These are phyloP conservation scores for Dunaliella sp. DNA, from an alignment of 139 green algal genomes.

Conservation along the genomic window DNA sequence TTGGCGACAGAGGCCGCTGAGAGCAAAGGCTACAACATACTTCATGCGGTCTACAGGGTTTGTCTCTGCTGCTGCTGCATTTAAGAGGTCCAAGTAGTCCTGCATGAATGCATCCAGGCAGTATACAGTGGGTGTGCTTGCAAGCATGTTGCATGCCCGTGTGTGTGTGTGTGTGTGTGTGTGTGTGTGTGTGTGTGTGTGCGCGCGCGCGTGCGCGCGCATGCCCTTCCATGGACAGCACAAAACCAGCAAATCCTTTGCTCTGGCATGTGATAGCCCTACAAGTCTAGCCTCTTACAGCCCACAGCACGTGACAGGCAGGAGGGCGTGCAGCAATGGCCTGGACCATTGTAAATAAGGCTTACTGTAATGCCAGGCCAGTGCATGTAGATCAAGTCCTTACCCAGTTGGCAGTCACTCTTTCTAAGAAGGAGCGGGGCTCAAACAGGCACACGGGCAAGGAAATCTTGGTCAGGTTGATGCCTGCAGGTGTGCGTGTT, in stretches of 20 bases:
- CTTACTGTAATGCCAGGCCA: no score
- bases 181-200: background rate
- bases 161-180: background rate
- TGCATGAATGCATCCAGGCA: background rate
- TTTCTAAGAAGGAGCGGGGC: conserved; percentile 60
- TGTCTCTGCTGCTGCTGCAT: conserved; percentile 26
- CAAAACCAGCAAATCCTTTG: no score
- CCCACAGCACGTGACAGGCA: no score
- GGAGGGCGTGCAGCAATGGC: no score
- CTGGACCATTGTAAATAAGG: no score
- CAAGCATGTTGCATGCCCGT: no score
- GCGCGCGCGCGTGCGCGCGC: no score
- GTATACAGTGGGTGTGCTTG: background rate
- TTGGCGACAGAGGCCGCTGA: conserved; percentile 54
- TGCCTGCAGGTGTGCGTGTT: conserved; percentile 48
- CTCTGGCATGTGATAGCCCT: no score
- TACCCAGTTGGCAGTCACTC: conserved; percentile 53
- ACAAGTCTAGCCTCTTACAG: no score
- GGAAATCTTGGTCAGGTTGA: conserved; percentile 64
- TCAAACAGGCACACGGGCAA: conserved; percentile 66
- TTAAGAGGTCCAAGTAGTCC: conserved; percentile 40
- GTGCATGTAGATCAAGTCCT: no score
- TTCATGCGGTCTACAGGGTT: conserved; percentile 53
- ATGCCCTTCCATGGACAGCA: no score
- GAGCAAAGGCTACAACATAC: conserved; percentile 55